Base-by-base conservation (phyloP, 805 yeast genomes). In the Schwanniomyces occidentalis region DNA sequence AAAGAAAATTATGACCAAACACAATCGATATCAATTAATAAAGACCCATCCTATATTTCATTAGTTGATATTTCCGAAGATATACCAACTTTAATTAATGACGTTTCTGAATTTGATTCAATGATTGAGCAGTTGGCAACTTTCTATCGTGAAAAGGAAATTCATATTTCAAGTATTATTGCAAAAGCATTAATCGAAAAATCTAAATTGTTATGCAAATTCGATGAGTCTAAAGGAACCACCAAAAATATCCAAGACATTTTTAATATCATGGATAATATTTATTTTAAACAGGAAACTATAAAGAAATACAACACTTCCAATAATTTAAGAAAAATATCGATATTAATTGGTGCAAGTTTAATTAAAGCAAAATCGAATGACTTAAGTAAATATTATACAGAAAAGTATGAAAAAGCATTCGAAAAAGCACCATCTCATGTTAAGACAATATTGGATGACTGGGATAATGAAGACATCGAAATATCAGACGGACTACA, bases 71-170 rank as follows among this genome's bases (percentile, higher is more conserved):
- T 53, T 10, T 48, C 65, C 1, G 32, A 35, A 2, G 39, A 42
- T 5, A 31, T 58, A 7, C 64, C 66, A 3, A 49, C 50, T 0
- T 18, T 28, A 0, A 44, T 63, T 5, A 33, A 41, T 3, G 55
- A 58, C 21, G 37, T 64, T 8, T 42, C 40, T 4, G 73, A 68
- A 41, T 54, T 62, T 31, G 73, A 64, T 31, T 54, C 62, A 20
- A 62, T 69, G 71, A 27, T 69, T 30, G 52, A 49, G 4, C 75
- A 69, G 27, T 39, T 66, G 15, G 25, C 39, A 6, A 50, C 44
- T 5, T 52, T 56, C 37, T 65, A 56, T 43, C 30, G 42, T 13
- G 44, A 45, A 4, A 51, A 53, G 18, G 56, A 49, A 4, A 40
- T 61, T 16, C 39, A 49, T 38, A n/a, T 39, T 24, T 38, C 46